Evolutionary conservation across 2,329 filamentous ascomycete genomes (phyloP), one percentile per base, ranked within the genome.

Genomic region (Talaromyces albobiverticillius): DNA sequence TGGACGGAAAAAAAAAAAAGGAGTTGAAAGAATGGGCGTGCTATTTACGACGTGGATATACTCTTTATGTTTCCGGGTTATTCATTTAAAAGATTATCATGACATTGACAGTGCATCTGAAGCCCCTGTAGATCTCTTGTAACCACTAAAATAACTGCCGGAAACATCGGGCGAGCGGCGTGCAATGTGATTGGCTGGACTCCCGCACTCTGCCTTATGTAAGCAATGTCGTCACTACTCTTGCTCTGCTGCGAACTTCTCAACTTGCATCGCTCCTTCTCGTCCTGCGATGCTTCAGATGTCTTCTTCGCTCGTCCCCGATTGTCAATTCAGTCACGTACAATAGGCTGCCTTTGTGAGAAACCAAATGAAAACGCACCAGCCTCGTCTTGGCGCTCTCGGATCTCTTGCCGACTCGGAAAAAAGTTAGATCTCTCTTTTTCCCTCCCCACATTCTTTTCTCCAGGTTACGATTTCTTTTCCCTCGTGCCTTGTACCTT

Each of bases 1-100:
- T 31, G 46, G n/a, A 40, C 36, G 36, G n/a, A 5, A 29, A 6
- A 52, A 20, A 53, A 34, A 41, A 51, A 50, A 41, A 49, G 50
- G 41, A 22, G 29, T 51, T 52, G 23, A 52, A 6, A 52, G 40
- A 51, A 52, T 52, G 50, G 40, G 38, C 22, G 16, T 46, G 42
- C 42, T 46, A 36, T 53, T 46, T 51, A 38, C 36, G 25, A 31
- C 20, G 18, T 25, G 48, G 41, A 51, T 51, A 32, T 42, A 43
- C 26, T 31, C 13, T 22, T 41, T 20, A 23, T 41, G 20, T 18
- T 25, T 13, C 6, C n/a, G 4, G 6, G 16, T 20, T 40, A 20
- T 40, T 22, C n/a, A 11, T 40, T 20, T 11, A 16, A 16, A 11
- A 16, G 20, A 40, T 40, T 36, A 16, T 36, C n/a, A 36, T 36